Evolutionary conservation across 768 basidiomycete species (phyloP), one percentile per base, ranked within the genome.

Genomic region (Pseudohyphozyma bogoriensis): DNA sequence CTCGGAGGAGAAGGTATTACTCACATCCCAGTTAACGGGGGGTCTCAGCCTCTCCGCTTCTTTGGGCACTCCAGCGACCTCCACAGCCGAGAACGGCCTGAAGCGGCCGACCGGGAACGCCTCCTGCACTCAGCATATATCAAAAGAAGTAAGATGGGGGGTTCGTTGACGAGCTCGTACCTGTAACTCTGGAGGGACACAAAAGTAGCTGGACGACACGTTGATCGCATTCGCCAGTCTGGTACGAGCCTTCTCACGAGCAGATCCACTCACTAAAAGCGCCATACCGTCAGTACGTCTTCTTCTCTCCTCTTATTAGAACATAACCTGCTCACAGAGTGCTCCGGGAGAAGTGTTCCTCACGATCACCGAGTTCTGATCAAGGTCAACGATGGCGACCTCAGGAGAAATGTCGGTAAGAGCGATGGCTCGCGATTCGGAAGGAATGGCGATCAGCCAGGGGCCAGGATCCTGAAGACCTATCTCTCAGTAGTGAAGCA

Each of bases 391-490:
- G 44, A 95, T 78, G 70, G 87, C 89, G 35, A 92, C 84, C 71
- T 96, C 93, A 0, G 86, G 77, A 2, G 83, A 22, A 6, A 67
- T 32, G 35, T 52, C 77, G 12, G 85, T 80, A 31, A 85, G 78
- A 24, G 89, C 77, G 65, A 86, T 81, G 72, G 89, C 86, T 60
- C 88, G 80, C 11, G 86, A 85, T 71, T 92, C 86, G 2, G 87
- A 87, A 15, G 88, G 83, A 40, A 93, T 78, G 37, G 88, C 92
- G 73, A 96, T 82, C 68, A 97, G 90, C 84, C 89, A 97, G 62
- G 93, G 93, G 36, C 92, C 92, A 45, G 92, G 89, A 73, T 97
- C 91, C 66, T 64, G 45, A 2, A 1, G 18, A 0, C 18, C 0
- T 3, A 12, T 8, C 7, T 2, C 40, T 33, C 3, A 31, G 35